Evolutionary conservation across 495 filamentous ascomycete species (phyloP).

Genomic region (Parachaetomium inaequale): DNA sequence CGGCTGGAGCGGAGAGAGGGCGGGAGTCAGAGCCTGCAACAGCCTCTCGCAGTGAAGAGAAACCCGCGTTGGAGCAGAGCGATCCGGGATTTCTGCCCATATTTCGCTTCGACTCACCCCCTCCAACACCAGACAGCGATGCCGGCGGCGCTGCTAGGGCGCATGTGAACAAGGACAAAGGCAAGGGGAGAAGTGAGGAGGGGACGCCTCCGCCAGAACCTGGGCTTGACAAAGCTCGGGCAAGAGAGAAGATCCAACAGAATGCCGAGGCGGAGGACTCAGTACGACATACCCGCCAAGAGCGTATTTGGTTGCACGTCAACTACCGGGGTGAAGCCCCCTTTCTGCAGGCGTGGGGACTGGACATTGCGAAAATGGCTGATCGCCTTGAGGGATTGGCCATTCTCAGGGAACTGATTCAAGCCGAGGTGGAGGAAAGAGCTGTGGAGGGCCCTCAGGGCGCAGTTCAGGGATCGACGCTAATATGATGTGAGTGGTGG

Average conservation of each 20-base stretch:
- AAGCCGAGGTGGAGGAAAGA: constrained; percentile 22
- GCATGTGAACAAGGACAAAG: neutral
- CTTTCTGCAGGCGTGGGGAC: constrained; percentile 42
- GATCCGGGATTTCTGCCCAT: neutral
- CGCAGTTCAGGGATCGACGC: too few relatives aligned
- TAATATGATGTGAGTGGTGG: neutral
- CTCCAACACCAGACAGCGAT: constrained; percentile 23
- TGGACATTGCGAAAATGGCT: constrained; percentile 29
- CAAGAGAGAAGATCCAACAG: too few relatives aligned
- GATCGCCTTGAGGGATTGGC: constrained; percentile 35
- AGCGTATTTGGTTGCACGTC: constrained; percentile 41
- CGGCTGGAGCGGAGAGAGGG: neutral
- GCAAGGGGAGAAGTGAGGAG: neutral
- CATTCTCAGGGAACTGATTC: constrained; percentile 41
- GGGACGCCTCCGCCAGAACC: too few relatives aligned
- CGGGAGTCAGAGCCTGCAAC: neutral
- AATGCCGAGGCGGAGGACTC: neutral
- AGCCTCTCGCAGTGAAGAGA: neutral
- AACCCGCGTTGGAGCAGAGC: too few relatives aligned
- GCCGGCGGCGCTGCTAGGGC: constrained; percentile 3
- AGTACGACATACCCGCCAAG: constrained; percentile 22
- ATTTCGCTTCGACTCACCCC: constrained; percentile 10
- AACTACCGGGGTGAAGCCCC: constrained; percentile 42
- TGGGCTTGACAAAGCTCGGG: too few relatives aligned
- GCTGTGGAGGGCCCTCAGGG: too few relatives aligned